These are phyloP conservation scores for Paspalum vaginatum DNA, from an alignment of 176 grass and related monocot genomes.

Conservation along the genomic window DNA sequence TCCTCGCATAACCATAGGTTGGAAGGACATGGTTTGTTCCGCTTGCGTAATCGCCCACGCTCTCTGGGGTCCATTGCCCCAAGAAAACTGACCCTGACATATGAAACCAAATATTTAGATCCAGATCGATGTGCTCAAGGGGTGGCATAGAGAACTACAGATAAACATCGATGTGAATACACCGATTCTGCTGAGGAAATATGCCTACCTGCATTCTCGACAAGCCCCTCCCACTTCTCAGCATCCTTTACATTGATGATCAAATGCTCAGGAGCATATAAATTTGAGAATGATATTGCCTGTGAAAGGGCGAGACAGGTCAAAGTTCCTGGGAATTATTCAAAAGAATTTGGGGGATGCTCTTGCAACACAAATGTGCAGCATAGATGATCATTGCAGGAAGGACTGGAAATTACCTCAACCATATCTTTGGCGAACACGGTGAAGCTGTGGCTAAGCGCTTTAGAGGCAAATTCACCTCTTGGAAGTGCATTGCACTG, in stretches of 20 bases:
- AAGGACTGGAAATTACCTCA: slow-evolving; percentile 62
- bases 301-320: slow-evolving; percentile 31
- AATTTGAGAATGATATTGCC: slow-evolving; percentile 90
- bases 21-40: slow-evolving; percentile 96
- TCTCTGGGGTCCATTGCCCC: slow-evolving; percentile 89
- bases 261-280: slow-evolving; percentile 97
- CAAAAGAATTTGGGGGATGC: neutral
- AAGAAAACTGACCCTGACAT: slow-evolving; percentile 86
- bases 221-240: slow-evolving; percentile 77
- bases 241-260: slow-evolving; percentile 91
- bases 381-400: neutral
- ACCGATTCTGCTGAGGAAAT: neutral
- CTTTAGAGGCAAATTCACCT: slow-evolving; percentile 95
- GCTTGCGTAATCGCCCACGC: slow-evolving; percentile 86
- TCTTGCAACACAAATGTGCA: slow-evolving; percentile 3
- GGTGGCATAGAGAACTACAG: neutral
- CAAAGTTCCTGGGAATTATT: neutral
- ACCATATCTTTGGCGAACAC: slow-evolving; percentile 81
- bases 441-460: slow-evolving; percentile 90
- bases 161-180: neutral
- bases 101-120: neutral
- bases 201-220: slow-evolving; percentile 86
- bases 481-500: slow-evolving; percentile 87
- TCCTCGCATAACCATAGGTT: slow-evolving; percentile 89
- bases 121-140: neutral